Percentiles rank a stretch among this genome's conserved stretches.
phyloP scores from a whole-genome alignment of 495 filamentous ascomycete species.

The Aspergillus diversus region DNA sequence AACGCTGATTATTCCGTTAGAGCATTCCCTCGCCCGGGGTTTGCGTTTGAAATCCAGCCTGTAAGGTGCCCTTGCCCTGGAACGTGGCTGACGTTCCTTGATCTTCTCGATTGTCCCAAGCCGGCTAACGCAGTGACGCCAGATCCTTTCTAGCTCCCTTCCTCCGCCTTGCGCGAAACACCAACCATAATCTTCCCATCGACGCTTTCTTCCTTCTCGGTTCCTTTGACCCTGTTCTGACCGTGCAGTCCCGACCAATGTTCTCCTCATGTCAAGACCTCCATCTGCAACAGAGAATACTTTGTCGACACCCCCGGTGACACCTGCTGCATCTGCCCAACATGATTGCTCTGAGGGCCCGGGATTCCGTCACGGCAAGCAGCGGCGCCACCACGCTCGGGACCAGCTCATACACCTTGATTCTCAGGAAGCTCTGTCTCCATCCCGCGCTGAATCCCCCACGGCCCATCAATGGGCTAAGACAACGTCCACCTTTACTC shows the following conservation, averaged over 20 bases:
- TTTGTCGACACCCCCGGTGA: constrained; percentile 54
- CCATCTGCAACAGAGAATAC: constrained; percentile 51
- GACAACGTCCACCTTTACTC: constrained; percentile 33
- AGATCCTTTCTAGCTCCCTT: constrained; percentile 28
- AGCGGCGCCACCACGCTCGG: constrained; percentile 46
- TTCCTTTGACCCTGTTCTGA: constrained; percentile 37
- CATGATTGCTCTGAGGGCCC: constrained; percentile 49
- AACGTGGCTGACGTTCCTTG: constrained; percentile 39
- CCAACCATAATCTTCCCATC: constrained; percentile 28
- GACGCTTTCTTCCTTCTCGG: constrained; percentile 26
- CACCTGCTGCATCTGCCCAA: constrained; percentile 51
- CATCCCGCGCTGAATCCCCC: constrained; percentile 48
- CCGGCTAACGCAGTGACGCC: constrained; percentile 26
- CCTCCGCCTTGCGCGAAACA: constrained; percentile 20
- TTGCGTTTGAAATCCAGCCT: constrained; percentile 32
- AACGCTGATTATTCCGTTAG: constrained; percentile 15
- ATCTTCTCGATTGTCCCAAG: constrained; percentile 28
- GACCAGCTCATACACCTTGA: constrained; percentile 40
- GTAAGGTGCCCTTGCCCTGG: constrained; percentile 37
- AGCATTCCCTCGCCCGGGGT: constrained; percentile 12
- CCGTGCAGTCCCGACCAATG: constrained; percentile 53
- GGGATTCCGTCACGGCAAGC: constrained; percentile 40
- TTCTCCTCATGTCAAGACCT: constrained; percentile 60
- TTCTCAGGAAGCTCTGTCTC: constrained; percentile 37
- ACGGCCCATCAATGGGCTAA: constrained; percentile 43